Conservation (phyloP, 306 rosid genomes). For the Astragalus membranaceus region DNA sequence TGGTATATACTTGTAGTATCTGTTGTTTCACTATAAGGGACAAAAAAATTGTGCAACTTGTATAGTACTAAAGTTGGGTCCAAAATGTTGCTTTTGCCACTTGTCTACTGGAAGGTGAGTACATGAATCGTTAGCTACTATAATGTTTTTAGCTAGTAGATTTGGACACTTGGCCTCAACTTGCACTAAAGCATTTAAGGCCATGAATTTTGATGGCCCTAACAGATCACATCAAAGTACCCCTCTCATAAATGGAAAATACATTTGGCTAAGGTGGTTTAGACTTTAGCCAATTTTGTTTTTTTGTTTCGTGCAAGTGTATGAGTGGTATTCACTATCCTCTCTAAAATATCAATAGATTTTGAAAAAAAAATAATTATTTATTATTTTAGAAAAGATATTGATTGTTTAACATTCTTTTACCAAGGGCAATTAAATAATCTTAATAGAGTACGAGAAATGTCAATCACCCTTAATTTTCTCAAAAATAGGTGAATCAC, state of each 20-base stretch:
- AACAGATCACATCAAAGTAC: neutral
- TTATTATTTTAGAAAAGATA: neutral
- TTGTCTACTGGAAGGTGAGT: neutral
- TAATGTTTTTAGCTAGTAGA: neutral
- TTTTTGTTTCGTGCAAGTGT: neutral
- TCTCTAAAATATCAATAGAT: neutral
- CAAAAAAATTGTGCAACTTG: conserved; percentile 25
- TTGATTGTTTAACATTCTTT: neutral
- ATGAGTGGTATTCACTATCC: neutral
- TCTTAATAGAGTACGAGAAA: too few relatives aligned
- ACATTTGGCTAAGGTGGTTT: neutral
- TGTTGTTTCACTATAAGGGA: neutral
- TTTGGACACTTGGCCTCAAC: conserved; percentile 16
- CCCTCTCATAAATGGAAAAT: neutral
- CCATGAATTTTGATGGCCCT: neutral
- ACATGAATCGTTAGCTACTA: neutral
- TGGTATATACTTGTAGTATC: neutral
- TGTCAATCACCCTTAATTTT: too few relatives aligned
- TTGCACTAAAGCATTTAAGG: conserved; percentile 12
- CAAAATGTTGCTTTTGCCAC: neutral
- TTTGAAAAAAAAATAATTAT: neutral
- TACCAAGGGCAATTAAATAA: too few relatives aligned
- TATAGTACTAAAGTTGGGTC: neutral
- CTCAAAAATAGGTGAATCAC: too few relatives aligned
- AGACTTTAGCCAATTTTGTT: neutral